Percentiles rank a stretch among this genome's conserved stretches.
Conservation (phyloP, 768 basidiomycete species). For the Leucocoprinus sp. region DNA sequence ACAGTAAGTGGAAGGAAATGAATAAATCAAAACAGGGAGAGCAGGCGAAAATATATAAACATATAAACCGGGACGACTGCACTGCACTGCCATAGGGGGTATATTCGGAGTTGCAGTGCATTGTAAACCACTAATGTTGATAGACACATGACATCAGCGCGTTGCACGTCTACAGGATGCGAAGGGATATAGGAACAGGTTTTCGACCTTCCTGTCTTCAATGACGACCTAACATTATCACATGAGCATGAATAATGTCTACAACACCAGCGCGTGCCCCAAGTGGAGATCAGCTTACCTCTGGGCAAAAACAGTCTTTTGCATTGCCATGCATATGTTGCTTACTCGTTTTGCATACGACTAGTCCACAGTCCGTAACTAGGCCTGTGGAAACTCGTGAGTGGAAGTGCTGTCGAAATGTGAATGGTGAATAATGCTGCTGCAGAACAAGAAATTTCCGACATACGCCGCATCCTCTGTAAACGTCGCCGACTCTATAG, state of each 20-base stretch:
- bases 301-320: constrained; percentile 32
- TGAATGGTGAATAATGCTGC: too few relatives aligned
- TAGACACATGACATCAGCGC: constrained; percentile 23
- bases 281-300: constrained; percentile 22
- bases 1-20: too few relatives aligned
- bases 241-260: neutral
- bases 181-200: constrained; percentile 37
- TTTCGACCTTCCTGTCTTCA: constrained; percentile 36
- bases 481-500: constrained; percentile 38
- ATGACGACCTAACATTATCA: constrained; percentile 26
- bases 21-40: too few relatives aligned
- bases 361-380: constrained; percentile 30
- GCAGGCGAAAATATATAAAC: too few relatives aligned
- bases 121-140: neutral
- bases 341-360: constrained; percentile 30
- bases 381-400: constrained; percentile 41
- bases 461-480: constrained; percentile 43
- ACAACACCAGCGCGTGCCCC: neutral
- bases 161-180: constrained; percentile 31
- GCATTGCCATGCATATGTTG: constrained; percentile 37
- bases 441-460: too few relatives aligned
- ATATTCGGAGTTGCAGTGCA: too few relatives aligned
- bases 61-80: too few relatives aligned
- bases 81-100: neutral
- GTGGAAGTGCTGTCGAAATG: constrained; percentile 28